Conservation (phyloP, 2,329 filamentous ascomycete species). For the Torrubiella hemipterigena region DNA sequence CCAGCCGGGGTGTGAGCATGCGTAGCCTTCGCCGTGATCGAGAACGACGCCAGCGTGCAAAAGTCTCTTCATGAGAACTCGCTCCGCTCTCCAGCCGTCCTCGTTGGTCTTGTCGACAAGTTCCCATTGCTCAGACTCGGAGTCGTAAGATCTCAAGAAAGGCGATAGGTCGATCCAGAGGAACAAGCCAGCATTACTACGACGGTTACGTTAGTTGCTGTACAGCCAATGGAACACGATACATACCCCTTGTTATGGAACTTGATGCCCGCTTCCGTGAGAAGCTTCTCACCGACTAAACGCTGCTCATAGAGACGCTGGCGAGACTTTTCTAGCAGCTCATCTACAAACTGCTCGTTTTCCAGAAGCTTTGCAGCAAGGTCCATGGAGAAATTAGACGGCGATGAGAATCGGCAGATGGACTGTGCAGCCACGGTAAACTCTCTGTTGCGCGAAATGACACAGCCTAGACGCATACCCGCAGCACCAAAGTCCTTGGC, state of each 20-base stretch:
- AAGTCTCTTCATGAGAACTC: background rate
- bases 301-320: background rate
- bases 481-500: background rate
- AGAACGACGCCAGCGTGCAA: background rate
- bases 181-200: background rate
- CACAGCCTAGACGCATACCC: background rate
- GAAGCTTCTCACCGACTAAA: background rate
- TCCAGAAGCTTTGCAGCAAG: background rate
- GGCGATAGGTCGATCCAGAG: background rate
- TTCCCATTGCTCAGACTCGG: too few species aligned
- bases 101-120: background rate
- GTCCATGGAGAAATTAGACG: background rate
- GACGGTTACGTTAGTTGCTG: background rate
- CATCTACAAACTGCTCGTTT: background rate
- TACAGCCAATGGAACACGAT: background rate
- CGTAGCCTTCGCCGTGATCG: background rate
- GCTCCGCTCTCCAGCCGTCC: background rate
- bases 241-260: background rate
- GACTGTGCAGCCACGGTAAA: background rate
- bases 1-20: background rate
- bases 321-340: background rate
- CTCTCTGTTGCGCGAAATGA: background rate
- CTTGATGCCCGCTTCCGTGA: background rate
- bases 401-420: background rate
- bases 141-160: too few species aligned